Conservation (phyloP, 2,329 filamentous ascomycete species). For the Hymenoscyphus salicellus region DNA sequence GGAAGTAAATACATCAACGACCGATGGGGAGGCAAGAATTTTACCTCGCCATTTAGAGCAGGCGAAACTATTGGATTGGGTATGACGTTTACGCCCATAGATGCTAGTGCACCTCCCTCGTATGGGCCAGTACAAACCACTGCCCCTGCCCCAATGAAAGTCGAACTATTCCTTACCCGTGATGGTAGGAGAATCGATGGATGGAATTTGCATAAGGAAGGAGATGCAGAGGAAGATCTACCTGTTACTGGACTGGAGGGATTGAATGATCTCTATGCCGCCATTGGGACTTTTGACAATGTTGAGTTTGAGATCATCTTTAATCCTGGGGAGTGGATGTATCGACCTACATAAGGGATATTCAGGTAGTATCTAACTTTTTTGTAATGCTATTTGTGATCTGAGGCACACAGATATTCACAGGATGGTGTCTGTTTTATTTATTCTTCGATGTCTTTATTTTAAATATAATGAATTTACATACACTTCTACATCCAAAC, state of each 20-base stretch:
- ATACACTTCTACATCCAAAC: neutral
- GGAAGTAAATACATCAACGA: conserved; percentile 75
- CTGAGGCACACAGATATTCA: neutral
- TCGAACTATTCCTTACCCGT: conserved; percentile 67
- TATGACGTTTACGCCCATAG: conserved; percentile 52
- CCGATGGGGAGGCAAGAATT: conserved; percentile 67
- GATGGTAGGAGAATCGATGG: conserved; percentile 57
- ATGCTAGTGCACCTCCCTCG: conserved; percentile 31
- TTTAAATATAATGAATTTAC: neutral
- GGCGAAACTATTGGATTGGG: conserved; percentile 71
- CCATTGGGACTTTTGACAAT: conserved; percentile 68
- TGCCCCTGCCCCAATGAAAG: conserved; percentile 39
- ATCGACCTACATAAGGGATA: conserved; percentile 31
- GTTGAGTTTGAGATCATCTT: conserved; percentile 67
- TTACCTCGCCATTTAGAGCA: conserved; percentile 59
- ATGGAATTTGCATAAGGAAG: conserved; percentile 75
- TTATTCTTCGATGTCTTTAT: neutral
- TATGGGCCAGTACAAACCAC: conserved; percentile 28
- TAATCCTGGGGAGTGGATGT: conserved; percentile 57
- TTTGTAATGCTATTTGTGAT: neutral
- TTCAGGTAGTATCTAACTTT: neutral
- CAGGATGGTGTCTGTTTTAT: too few relatives aligned
- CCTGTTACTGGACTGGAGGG: conserved; percentile 68
- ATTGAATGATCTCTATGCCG: conserved; percentile 66
- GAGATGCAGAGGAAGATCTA: conserved; percentile 59